Evolutionary conservation across 192 early-diverging fungal genomes (phyloP), one percentile per base, ranked within the genome.

Genomic region (Podila clonocystis): DNA sequence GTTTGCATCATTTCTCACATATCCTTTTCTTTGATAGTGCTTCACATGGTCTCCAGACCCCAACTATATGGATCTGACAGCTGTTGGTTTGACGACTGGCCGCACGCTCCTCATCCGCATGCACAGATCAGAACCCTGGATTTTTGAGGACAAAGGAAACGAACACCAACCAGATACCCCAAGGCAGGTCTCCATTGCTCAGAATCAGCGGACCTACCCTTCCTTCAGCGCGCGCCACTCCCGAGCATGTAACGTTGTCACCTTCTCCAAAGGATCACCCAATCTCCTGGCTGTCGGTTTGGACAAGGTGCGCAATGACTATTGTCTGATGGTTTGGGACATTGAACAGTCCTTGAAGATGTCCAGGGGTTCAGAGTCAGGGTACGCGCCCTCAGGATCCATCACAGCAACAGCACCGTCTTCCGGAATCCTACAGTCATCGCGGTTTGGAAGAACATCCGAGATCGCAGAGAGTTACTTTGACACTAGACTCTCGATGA

Each of bases 261-360:
- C 89, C 13, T 95, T 94, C 74, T 93, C 87, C 36, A 84, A 90
- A 30, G 74, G 82, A n/a, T 82, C 89, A 45, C 86, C 90, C 0
- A 82, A 86, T 30, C 74, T 91, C 12, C 72, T 95, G 22, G 91
- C 91, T 8, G 83, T 87, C 20, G 94, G 94, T 12, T 76, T 93
- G 5, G 94, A 94, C 33, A 95, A 94, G 83, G 89, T 87, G 12
- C 83, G 92, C 55, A 93, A 92, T 62, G 93, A 94, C 55, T 84
- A 82, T 28, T 90, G 90, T 63, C 70, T 95, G 49, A 79, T 93
- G 68, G 88, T 95, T 4, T 95, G 93, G 93, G 93, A 95, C 84
- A 73, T 92, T 5, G 89, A 88, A 60, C 77, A 85, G 62, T 83
- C 89, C 22, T 66, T 86, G 50, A 75, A 61, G 12, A 82, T 68